A percentile compares a stretch with the other conserved stretches of the same genome.
Evolutionary conservation across 495 filamentous ascomycete genomes (phyloP).

Genomic region (Trypethelium eluteriae): DNA sequence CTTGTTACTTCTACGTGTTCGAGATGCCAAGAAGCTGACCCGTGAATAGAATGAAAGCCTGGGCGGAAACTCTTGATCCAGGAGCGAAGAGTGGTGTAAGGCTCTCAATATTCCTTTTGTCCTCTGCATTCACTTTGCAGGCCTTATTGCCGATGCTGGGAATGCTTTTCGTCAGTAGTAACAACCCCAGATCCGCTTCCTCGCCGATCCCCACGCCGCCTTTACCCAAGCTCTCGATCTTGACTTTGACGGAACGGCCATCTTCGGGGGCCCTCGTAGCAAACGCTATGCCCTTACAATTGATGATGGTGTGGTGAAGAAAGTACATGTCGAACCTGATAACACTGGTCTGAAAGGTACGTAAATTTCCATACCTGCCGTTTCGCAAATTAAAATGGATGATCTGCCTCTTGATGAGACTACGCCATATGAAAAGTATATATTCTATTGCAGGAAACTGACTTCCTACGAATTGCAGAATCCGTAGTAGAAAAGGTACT

Average conservation of each 20-base stretch:
- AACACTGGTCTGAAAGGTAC: constrained; percentile 81
- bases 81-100: constrained; percentile 63
- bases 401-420: not conserved
- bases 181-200: constrained; percentile 64
- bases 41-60: constrained; percentile 68
- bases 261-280: constrained; percentile 78
- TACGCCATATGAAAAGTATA: not conserved
- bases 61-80: constrained; percentile 68
- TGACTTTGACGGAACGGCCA: constrained; percentile 67
- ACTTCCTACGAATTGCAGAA: not conserved
- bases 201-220: constrained; percentile 74
- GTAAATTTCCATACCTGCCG: constrained; percentile 18
- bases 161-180: constrained; percentile 6
- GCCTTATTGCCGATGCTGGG: not conserved
- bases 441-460: constrained; percentile 23
- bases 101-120: constrained; percentile 19
- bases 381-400: not conserved
- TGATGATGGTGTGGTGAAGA: constrained; percentile 38
- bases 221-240: constrained; percentile 85
- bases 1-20: constrained; percentile 12
- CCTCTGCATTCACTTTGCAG: not conserved
- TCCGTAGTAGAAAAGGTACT: constrained; percentile 8
- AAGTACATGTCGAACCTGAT: constrained; percentile 68
- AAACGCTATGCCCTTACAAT: constrained; percentile 75
- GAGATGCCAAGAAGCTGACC: not conserved